Percentiles rank a stretch among this genome's conserved stretches.
Evolutionary conservation across 495 filamentous ascomycete species (phyloP).

Genomic region (Penicillium antarcticum): DNA sequence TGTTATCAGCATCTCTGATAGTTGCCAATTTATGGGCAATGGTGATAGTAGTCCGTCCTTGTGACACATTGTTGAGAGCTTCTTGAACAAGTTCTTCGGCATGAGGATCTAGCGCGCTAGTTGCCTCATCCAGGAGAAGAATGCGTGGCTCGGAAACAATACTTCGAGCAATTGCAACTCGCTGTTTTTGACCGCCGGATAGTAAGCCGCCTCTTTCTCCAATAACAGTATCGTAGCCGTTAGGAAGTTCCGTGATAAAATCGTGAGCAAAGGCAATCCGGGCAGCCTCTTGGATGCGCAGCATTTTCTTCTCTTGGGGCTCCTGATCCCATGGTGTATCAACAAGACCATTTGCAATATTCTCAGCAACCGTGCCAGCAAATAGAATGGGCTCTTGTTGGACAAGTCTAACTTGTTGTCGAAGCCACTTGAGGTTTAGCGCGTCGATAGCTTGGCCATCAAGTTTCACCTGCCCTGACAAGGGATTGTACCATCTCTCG

Average conservation of each 20-base stretch:
- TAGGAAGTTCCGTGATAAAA: conserved; percentile 30
- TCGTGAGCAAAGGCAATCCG: conserved; percentile 53
- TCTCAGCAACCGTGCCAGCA: conserved; percentile 70
- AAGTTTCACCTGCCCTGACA: conserved; percentile 65
- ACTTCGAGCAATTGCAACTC: conserved; percentile 76
- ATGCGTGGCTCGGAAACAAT: conserved; percentile 82
- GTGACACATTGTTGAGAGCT: conserved; percentile 71
- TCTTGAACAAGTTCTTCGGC: conserved; percentile 82
- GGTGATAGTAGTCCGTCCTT: conserved; percentile 79
- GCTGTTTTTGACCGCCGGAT: conserved; percentile 90
- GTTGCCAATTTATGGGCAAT: conserved; percentile 87
- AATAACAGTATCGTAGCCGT: conserved; percentile 72
- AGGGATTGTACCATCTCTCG: conserved; percentile 80
- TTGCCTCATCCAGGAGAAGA: conserved; percentile 85
- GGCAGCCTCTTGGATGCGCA: conserved; percentile 52
- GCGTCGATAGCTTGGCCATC: conserved; percentile 69
- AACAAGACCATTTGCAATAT: conserved; percentile 71
- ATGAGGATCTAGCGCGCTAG: conserved; percentile 79
- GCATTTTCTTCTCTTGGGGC: conserved; percentile 43
- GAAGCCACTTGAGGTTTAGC: conserved; percentile 78
- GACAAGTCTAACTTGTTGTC: conserved; percentile 77
- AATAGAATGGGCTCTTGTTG: conserved; percentile 47
- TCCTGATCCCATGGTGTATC: conserved; percentile 56
- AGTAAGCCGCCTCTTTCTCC: conserved; percentile 82
- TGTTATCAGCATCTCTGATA: conserved; percentile 82